phyloP scores from a whole-genome alignment of 2,329 filamentous ascomycete species.

The Sarocladiaceae sp. region DNA sequence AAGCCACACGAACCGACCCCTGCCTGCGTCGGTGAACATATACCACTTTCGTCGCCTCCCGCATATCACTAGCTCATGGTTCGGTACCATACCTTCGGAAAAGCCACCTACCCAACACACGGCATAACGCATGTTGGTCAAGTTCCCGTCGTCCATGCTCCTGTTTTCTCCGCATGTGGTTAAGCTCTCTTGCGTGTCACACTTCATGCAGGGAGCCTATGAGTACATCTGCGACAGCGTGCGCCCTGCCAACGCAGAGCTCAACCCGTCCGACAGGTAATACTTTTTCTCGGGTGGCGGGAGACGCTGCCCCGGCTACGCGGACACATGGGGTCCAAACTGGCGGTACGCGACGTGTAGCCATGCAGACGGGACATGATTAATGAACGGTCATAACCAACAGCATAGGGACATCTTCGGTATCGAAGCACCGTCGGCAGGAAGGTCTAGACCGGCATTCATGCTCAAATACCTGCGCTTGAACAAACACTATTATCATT shows the following conservation, averaged over 20 bases:
- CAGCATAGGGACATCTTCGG: too few species aligned
- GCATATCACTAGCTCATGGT: background rate
- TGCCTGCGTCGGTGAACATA: background rate
- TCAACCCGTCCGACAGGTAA: too few species aligned
- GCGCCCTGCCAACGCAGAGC: too few species aligned
- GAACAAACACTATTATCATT: background rate
- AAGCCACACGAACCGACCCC: too few species aligned
- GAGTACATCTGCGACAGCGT: too few species aligned
- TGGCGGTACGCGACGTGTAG: background rate
- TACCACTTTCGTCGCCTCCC: background rate
- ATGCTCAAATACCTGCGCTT: background rate
- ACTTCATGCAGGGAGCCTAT: too few species aligned
- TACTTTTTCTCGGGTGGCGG: background rate
- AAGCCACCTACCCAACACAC: background rate
- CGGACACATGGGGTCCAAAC: background rate
- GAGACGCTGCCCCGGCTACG: background rate
- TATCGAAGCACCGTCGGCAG: too few species aligned
- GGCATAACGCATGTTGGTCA: background rate
- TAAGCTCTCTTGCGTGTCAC: background rate
- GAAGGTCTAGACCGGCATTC: background rate
- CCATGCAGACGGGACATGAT: too few species aligned
- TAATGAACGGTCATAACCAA: too few species aligned
- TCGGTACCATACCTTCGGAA: background rate
- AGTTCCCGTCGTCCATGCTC: background rate
- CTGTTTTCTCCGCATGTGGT: background rate